Evolutionary conservation across 1,284 basidiomycete species (phyloP), one percentile per base, ranked within the genome.

Genomic region (Garcileccinum viscosum): DNA sequence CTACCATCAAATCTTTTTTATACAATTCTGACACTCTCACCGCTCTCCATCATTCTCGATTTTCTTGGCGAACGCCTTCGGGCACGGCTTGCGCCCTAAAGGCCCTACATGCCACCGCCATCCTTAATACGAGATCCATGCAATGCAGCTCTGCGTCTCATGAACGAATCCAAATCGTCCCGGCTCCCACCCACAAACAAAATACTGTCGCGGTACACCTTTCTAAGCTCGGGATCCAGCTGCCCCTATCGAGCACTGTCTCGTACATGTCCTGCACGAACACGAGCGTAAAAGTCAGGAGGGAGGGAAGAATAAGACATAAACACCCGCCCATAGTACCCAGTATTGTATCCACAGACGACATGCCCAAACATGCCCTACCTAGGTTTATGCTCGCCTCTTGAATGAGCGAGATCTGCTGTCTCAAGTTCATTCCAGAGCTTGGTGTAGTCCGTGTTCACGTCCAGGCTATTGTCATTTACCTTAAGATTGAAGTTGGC

Each of bases 401-500:
- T 73, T 92, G 89, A 22, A 94, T 89, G 15, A 93, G 82, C 0
- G 91, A 91, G 42, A 93, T 87, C 64, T 85, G 75, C 75, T 93
- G 87, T 19, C 93, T 84, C 63, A 5, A 95, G 81, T 12, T 85
- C 83, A 73, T 90, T 91, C 93, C 93, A 95, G 9, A 95, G 82
- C 65, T 84, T 80, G n/a, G 92, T 94, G 76, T 91, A 92, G 73
- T 95, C 91, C 15, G 86, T 63, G 44, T 66, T 56, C 27, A 58
- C 68, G 53, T 74, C 66, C 81, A 66, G 44, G 88, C 90, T 87
- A 81, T 91, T 85, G 74, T 90, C 91, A 78, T 95, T 93, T 4
- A 94, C 89, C 75, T 88, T 88, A 75, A 94, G 64, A 67, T 94
- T 93, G 74, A 90, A 95, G 73, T 89, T 90, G 73, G 91, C 93